Percentiles rank a stretch among this genome's conserved stretches.
These are phyloP conservation scores for Strigomonas oncopelti DNA, from an alignment of 208 protist species.

Conservation along the genomic window DNA sequence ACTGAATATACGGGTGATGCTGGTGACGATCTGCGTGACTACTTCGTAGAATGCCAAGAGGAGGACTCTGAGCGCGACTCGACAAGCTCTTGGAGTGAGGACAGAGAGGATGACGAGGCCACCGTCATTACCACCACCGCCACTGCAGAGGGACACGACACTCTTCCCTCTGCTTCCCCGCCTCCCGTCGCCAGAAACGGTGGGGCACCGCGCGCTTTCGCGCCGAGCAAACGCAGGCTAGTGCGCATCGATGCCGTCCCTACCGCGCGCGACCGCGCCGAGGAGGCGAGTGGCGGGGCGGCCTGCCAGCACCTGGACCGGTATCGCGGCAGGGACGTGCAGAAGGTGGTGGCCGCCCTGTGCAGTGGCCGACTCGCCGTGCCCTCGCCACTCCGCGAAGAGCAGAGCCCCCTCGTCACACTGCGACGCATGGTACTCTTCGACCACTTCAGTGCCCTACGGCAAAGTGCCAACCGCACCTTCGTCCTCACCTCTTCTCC, in stretches of 20 bases:
- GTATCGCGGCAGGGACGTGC: neutral
- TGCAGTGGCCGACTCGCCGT: neutral
- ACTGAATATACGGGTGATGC: neutral
- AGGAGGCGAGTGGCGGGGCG: too few relatives aligned
- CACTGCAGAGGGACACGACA: neutral
- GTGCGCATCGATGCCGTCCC: neutral
- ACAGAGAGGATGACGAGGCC: neutral
- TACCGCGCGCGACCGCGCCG: neutral
- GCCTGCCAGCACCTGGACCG: neutral
- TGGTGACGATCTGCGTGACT: neutral
- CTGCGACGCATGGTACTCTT: constrained; percentile 39
- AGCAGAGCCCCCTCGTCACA: neutral
- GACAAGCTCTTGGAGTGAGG: neutral
- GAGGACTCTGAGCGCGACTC: neutral
- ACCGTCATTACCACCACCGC: too few relatives aligned
- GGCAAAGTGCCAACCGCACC: constrained; percentile 21
- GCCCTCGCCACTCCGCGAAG: neutral
- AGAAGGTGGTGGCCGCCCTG: neutral
- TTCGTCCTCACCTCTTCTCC: neutral
- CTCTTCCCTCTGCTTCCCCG: neutral
- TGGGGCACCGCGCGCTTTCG: too few relatives aligned
- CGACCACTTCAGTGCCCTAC: constrained; percentile 61
- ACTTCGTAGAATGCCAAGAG: neutral
- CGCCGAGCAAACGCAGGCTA: neutral
- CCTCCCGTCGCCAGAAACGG: neutral